Percentiles rank a stretch among this genome's conserved stretches.
phyloP scores from a whole-genome alignment of 2,329 filamentous ascomycete species.

The Remersonia thermophila region DNA sequence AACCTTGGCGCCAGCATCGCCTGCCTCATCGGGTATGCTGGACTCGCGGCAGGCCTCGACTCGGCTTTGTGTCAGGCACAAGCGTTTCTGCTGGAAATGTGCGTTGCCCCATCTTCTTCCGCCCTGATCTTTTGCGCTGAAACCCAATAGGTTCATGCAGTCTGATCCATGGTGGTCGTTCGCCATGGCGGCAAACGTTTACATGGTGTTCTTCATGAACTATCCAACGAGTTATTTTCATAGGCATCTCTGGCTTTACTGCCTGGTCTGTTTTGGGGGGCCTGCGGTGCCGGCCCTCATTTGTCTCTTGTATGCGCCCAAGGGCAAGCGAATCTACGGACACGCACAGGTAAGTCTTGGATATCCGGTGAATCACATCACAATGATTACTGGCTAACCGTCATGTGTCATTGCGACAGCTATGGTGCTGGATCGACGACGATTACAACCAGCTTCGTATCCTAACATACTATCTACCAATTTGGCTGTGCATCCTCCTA shows the following conservation, averaged over 20 bases:
- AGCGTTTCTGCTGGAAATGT: slow-evolving; percentile 55
- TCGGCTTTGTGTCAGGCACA: slow-evolving; percentile 50
- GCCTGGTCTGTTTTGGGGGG: slow-evolving; percentile 57
- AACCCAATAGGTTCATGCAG: slow-evolving; percentile 74
- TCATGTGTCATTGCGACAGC: slow-evolving; percentile 23
- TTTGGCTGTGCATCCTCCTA: slow-evolving; percentile 46
- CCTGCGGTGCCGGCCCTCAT: slow-evolving; percentile 55
- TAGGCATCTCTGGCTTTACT: slow-evolving; percentile 61
- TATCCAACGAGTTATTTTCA: slow-evolving; percentile 54
- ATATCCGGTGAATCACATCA: too few species aligned
- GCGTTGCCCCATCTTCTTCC: slow-evolving; percentile 27
- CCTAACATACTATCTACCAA: slow-evolving; percentile 49
- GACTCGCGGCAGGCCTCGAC: slow-evolving; percentile 39
- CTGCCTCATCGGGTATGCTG: slow-evolving; percentile 58
- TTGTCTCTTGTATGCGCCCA: slow-evolving; percentile 34
- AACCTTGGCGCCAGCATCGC: slow-evolving; percentile 50
- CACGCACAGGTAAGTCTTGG: slow-evolving; percentile 42
- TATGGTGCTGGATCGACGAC: slow-evolving; percentile 50
- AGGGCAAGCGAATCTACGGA: slow-evolving; percentile 30
- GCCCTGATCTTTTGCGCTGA: neutral
- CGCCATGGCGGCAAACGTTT: slow-evolving; percentile 74
- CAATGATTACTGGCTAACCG: too few species aligned
- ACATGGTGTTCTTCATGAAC: slow-evolving; percentile 53
- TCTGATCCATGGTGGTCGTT: slow-evolving; percentile 67
- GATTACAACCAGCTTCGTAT: slow-evolving; percentile 45